Base-by-base conservation (phyloP, 129 eudicot genomes). In the Scalesia atractyloides region DNA sequence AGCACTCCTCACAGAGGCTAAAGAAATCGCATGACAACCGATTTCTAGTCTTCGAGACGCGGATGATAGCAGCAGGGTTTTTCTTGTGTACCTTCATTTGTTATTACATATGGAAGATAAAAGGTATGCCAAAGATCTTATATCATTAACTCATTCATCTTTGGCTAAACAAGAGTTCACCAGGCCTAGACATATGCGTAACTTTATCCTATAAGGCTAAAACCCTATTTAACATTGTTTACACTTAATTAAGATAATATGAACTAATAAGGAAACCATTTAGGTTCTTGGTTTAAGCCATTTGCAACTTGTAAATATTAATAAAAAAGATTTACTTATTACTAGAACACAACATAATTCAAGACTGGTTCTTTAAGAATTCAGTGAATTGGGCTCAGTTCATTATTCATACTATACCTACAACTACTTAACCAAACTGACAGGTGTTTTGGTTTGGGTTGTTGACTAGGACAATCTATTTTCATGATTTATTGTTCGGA, bases 31-130 rank as follows among this genome's bases (percentile, higher is more conserved):
- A 9, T 9, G 66, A 64, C 19, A 72, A 46, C 22, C 59, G 6
- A 16, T 43, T 72, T 76, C 59, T 85, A 33, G 54, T 20, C 11
- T n/a, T 68, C 1, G 75, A 54, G 52, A 46, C 69, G 20, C 80
- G 74, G 22, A 37, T 73, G 4, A 44, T 69, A 47, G 79, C 70
- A n/a, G 65, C 72, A 10, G 62, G 68, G 48, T 0, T 85, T 56
- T 24, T 76, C 57, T 3, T 76, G 77, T 9, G 36, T 15, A 26
- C 41, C 17, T 39, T 64, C 44, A 15, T 64, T 67, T 63, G 58
- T 73, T 76, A 80, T 66, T 73, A 73, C 58, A 37, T 75, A 43
- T 82, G 69, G 81, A 82, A 76, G 47, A 73, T n/a, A 15, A 76
- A 17, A 85, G 87, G 90, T 82, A 76, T 51, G 79, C 66, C 2